Conservation (phyloP, 257 asterid genomes). For the Fraxinus americana region DNA sequence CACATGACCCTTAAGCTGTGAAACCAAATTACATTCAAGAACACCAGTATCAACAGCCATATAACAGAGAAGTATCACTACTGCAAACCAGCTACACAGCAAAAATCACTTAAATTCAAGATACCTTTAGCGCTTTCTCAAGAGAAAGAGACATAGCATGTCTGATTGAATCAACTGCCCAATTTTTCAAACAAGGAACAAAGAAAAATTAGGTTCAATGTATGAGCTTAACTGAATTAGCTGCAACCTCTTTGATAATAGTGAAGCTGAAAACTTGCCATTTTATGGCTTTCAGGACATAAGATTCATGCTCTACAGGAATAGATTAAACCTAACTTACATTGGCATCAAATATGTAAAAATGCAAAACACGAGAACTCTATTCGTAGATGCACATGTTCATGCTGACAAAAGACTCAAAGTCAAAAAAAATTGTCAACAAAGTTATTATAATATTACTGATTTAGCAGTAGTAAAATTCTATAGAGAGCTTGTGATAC, state of each 20-base stretch:
- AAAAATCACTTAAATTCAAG: constrained; percentile 16
- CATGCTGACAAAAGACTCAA: constrained; percentile 5
- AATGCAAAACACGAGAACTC: neutral
- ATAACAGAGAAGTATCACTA: constrained; percentile 18
- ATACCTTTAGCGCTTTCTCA: constrained; percentile 89
- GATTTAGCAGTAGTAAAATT: neutral
- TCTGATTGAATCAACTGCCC: constrained; percentile 54
- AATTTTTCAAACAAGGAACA: constrained; percentile 28
- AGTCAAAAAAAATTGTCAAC: neutral
- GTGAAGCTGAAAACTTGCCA: neutral
- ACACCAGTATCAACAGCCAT: constrained; percentile 27
- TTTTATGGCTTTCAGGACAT: neutral
- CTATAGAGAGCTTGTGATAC: neutral
- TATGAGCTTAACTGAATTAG: neutral
- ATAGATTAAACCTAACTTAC: neutral
- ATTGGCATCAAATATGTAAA: neutral
- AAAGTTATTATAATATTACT: neutral
- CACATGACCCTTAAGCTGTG: constrained; percentile 77
- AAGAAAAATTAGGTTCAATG: constrained; percentile 22
- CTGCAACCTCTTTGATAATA: neutral
- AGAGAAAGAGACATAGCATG: constrained; percentile 62
- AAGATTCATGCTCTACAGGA: neutral
- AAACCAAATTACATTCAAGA: constrained; percentile 8
- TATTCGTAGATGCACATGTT: constrained; percentile 2
- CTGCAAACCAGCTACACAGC: constrained; percentile 5